Percentiles rank a stretch among this genome's conserved stretches.
phyloP scores from a whole-genome alignment of 495 filamentous ascomycete species.

The Lichenothelia convexa region DNA sequence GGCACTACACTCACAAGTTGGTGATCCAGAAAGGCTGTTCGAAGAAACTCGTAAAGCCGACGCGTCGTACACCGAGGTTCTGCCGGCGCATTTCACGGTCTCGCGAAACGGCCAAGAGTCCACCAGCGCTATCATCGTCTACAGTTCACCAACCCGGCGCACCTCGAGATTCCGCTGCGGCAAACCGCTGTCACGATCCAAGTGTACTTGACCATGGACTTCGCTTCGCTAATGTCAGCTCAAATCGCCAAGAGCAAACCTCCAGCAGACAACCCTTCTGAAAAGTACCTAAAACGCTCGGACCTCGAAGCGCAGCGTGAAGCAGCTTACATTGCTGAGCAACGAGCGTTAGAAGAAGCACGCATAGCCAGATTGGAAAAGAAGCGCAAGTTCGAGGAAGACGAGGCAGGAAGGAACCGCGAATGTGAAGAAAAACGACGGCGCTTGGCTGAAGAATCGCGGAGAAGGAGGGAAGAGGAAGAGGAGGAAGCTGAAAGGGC shows the following conservation, averaged over 20 bases:
- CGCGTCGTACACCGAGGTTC: too few relatives aligned
- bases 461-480: constrained; percentile 46
- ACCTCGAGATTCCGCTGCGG: too few relatives aligned
- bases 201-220: constrained; percentile 92
- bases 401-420: constrained; percentile 47
- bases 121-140: too few relatives aligned
- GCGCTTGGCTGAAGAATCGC: constrained; percentile 63
- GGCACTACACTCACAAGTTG: background rate
- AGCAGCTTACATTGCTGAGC: constrained; percentile 64
- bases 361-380: constrained; percentile 45
- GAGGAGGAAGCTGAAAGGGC: constrained; percentile 38
- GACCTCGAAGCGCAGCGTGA: constrained; percentile 72
- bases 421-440: constrained; percentile 63
- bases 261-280: constrained; percentile 15
- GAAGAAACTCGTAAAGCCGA: too few relatives aligned
- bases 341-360: constrained; percentile 45
- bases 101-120: too few relatives aligned
- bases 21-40: background rate
- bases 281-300: constrained; percentile 64
- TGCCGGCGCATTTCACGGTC: too few relatives aligned
- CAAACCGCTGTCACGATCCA: too few relatives aligned
- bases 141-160: too few relatives aligned
- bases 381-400: constrained; percentile 85
- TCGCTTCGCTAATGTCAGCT: constrained; percentile 75
- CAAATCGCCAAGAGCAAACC: constrained; percentile 68